A percentile compares a stretch with the other conserved stretches of the same genome.
Conservation (phyloP, 179 eudicot species). For the Spinacia oleracea region DNA sequence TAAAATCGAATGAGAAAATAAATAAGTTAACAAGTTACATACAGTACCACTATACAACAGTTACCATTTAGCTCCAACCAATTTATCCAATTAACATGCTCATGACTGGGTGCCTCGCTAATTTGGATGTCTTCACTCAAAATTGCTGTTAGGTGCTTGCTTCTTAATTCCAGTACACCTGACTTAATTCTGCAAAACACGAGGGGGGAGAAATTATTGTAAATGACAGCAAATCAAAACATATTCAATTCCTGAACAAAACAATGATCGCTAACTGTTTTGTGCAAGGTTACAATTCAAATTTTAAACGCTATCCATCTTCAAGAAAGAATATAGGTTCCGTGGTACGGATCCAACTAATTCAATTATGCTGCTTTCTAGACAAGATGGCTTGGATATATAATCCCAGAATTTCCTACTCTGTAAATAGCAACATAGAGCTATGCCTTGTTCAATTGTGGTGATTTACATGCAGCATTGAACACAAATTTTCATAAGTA, state of each 20-base stretch:
- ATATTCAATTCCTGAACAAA: background rate
- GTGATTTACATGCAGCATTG: no score
- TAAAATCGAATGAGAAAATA: background rate
- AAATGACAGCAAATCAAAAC: background rate
- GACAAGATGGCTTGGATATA: background rate
- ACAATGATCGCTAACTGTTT: background rate
- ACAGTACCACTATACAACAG: background rate
- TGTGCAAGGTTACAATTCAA: background rate
- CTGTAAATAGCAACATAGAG: background rate
- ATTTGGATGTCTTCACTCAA: background rate
- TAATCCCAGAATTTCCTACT: no score
- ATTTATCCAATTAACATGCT: background rate
- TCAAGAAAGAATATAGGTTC: background rate
- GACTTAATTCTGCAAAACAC: background rate
- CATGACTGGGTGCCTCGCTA: background rate
- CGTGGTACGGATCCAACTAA: background rate
- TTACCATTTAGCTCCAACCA: constrained; percentile 7
- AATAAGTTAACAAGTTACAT: background rate
- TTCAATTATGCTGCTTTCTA: background rate
- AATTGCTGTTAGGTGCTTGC: background rate
- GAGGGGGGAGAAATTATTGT: background rate
- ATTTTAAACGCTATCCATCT: background rate
- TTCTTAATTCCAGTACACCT: background rate
- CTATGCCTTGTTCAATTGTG: background rate
- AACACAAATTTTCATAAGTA: no score